A percentile compares a stretch with the other conserved stretches of the same genome.
Evolutionary conservation across 2,329 filamentous ascomycete genomes (phyloP).

Genomic region (Trichoderma citrinoviride): DNA sequence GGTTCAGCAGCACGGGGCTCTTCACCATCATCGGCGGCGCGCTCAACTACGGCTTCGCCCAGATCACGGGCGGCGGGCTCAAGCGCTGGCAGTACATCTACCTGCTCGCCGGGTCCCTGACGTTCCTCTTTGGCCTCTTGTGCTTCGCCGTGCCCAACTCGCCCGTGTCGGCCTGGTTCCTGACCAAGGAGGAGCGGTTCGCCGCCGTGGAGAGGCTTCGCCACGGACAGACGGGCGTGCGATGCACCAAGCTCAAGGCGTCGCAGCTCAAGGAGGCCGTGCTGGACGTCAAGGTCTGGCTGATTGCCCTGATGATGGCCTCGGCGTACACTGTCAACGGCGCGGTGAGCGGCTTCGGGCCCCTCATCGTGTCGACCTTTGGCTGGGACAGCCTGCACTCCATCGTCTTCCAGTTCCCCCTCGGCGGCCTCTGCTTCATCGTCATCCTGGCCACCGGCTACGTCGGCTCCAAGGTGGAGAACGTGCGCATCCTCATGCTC

Average conservation of each 20-base stretch:
- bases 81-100: conserved; percentile 70
- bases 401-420: conserved; percentile 72
- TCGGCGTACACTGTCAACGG: conserved; percentile 70
- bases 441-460: conserved; percentile 66
- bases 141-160: conserved; percentile 67
- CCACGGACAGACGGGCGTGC: conserved; percentile 60
- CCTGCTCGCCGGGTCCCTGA: conserved; percentile 61
- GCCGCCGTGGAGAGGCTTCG: conserved; percentile 63
- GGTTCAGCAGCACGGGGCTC: conserved; percentile 60
- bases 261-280: conserved; percentile 58
- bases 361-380: conserved; percentile 69
- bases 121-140: conserved; percentile 60
- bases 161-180: conserved; percentile 66
- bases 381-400: conserved; percentile 62
- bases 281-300: conserved; percentile 60
- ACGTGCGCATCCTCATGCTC: conserved; percentile 65
- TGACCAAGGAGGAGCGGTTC: conserved; percentile 59
- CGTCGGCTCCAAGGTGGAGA: conserved; percentile 56
- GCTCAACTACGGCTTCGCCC: conserved; percentile 66
- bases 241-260: conserved; percentile 59
- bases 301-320: conserved; percentile 66
- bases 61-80: conserved; percentile 54
- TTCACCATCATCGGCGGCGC: conserved; percentile 62
- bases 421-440: conserved; percentile 66
- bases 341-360: conserved; percentile 67